These are phyloP conservation scores for Heliamphora pulchella DNA, from an alignment of 179 eudicot genomes.

Conservation along the genomic window DNA sequence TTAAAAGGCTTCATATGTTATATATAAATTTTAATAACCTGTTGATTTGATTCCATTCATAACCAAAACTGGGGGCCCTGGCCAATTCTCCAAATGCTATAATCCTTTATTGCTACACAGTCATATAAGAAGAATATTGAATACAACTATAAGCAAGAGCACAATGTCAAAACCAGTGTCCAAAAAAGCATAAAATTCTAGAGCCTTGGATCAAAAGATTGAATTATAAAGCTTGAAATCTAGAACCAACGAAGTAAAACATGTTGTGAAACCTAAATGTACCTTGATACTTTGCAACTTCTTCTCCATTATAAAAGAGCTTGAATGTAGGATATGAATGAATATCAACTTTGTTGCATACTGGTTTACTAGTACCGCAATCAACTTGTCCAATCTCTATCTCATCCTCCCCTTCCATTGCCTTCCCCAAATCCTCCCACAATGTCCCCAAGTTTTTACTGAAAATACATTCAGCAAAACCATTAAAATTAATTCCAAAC, in stretches of 20 bases:
- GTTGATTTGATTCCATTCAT: constrained; percentile 2
- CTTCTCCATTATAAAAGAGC: constrained; percentile 90
- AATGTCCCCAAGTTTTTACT: constrained; percentile 80
- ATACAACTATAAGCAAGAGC: too few species aligned
- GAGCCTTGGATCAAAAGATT: not conserved
- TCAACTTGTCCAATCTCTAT: constrained; percentile 90
- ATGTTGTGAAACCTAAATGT: constrained; percentile 8
- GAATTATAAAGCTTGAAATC: not conserved
- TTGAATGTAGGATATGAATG: constrained; percentile 97
- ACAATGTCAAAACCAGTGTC: not conserved
- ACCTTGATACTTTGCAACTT: constrained; percentile 82
- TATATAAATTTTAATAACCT: too few species aligned
- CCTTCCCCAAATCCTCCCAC: constrained; percentile 90
- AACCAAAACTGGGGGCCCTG: not conserved
- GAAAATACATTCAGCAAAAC: not conserved
- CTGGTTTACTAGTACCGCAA: constrained; percentile 59
- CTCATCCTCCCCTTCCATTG: constrained; percentile 90
- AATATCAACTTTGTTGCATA: constrained; percentile 74
- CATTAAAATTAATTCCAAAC: not conserved
- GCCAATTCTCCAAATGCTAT: not conserved
- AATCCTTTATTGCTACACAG: too few species aligned
- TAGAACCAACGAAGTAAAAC: not conserved
- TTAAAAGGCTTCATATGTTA: not conserved
- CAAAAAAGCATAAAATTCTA: not conserved
- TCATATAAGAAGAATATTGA: too few species aligned